Evolutionary conservation across 1,139 yeast species (phyloP), one percentile per base, ranked within the genome.

Genomic region (Candida tropicalis): DNA sequence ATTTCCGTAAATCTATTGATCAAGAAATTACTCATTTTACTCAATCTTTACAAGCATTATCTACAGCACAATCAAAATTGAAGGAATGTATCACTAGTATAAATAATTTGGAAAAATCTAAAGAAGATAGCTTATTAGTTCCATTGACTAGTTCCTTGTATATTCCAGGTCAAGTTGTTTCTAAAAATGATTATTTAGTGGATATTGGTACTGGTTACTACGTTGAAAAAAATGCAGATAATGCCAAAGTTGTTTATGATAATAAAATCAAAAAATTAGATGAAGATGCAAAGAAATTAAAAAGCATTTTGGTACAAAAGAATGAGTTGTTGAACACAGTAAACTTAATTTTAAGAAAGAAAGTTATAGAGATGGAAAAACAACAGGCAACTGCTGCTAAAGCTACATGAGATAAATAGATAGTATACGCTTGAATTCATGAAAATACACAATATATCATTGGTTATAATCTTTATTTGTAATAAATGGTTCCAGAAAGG

Each of bases 201-300:
- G 99, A 93, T 60, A 84, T 93, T 34, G 99, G 99, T 26, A 93
- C 99, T 0, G 98, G 98, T 2, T 93, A 93, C 63, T 93, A 79
- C 60, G 95, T 90, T 24, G 97, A 89, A 56, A 95, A 93, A 66
- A 66, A 66, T 45, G 78, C 81, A 0, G 70, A 67, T 5, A 91
- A 87, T 38, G 87, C 97, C 3, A 71, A 79, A 52, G 66, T 66
- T 44, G 95, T 90, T 56, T 93, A 89, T 62, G 79, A 84, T 46
- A 74, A 73, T 45, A 89, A 95, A 66, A 80, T 90, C 41, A 71
- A 70, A 22, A 91, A 90, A 52, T 69, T 95, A 55, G 81, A 74
- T 46, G 79, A 78, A 46, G 97, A 93, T 61, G 75, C 88, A 15
- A 75, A 75, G 23, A 91, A 89, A 57, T 74, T 93, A 53, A 85